phyloP scores from a whole-genome alignment of 371 early-diverging fungal genomes.

The Mortierella sp. region DNA sequence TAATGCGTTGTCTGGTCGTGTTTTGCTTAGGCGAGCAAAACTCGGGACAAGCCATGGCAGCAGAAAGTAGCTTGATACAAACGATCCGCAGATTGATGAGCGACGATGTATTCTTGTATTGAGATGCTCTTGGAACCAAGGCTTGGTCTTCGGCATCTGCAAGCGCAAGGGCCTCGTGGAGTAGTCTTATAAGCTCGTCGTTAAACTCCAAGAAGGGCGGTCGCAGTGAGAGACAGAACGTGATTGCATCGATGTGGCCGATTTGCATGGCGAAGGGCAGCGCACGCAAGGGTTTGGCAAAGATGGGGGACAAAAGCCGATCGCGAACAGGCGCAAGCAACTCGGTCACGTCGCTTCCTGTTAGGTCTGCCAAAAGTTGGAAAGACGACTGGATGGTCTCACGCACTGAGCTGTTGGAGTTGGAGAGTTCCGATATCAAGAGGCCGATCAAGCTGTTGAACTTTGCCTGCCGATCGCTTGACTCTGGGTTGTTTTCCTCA shows the following conservation, averaged over 20 bases:
- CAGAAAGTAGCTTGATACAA: constrained; percentile 94
- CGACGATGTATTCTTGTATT: constrained; percentile 83
- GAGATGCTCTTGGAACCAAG: constrained; percentile 84
- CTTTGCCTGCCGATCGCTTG: constrained; percentile 66
- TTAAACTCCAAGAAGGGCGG: constrained; percentile 92
- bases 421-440: constrained; percentile 91
- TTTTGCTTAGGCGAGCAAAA: constrained; percentile 77
- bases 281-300: constrained; percentile 96
- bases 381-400: constrained; percentile 89
- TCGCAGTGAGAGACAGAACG: constrained; percentile 91
- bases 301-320: constrained; percentile 92
- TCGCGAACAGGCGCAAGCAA: constrained; percentile 88
- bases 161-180: constrained; percentile 93
- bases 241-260: constrained; percentile 97
- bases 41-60: constrained; percentile 92
- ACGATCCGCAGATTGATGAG: constrained; percentile 91
- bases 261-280: constrained; percentile 97
- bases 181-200: constrained; percentile 89
- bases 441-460: constrained; percentile 81
- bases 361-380: constrained; percentile 82
- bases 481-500: constrained; percentile 62
- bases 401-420: constrained; percentile 89
- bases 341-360: constrained; percentile 83
- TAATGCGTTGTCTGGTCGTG: constrained; percentile 87
- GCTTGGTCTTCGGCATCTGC: constrained; percentile 99